Evolutionary conservation across 2,329 filamentous ascomycete species (phyloP), one percentile per base, ranked within the genome.

Genomic region (Xenosphaeropsis pyriputrescens): DNA sequence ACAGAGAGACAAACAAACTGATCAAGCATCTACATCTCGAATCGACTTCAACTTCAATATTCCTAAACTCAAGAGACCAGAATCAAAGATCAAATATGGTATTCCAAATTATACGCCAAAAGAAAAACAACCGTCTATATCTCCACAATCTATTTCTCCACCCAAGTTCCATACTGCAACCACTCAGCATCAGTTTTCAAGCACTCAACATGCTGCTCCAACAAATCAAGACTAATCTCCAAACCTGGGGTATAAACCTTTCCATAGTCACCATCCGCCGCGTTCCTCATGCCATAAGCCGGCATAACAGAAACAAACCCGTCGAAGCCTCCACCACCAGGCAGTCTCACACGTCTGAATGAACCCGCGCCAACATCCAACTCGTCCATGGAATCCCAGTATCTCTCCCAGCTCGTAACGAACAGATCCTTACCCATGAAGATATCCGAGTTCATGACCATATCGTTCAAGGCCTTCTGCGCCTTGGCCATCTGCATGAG

Each of bases 261-360:
- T 6, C 17, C 30, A 3, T 15, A 15, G 9, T 36, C 35, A 13
- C 16, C 30, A 6, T 14, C 14, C 16, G 30, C 16, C 15, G 3
- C 14, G 5, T 4, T 6, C n/a, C 36, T 22, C 36, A 16, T n/a
- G 6, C 36, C 36, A 34, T 41, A 41, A 16, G 38, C 19, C 4
- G 38, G 41, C 38, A 43, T 35, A 9, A 40, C 38, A n/a, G 40
- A 36, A 6, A 22, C 35, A 9, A 36, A 19, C 2, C 38, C 38
- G 30, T 41, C 38, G 35, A 38, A 43, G 2, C 12, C 26, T 3
- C 17, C 18, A 11, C 41, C 35, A 12, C 22, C 35, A 8, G 41
- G 41, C 13, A 18, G 15, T 18, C 38, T 18, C 31, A 40, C 17
- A 9, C 38, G 18, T 26, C 29, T 18, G 29, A 40, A 43, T 8